Percentiles rank a stretch among this genome's conserved stretches.
Evolutionary conservation across 2,329 filamentous ascomycete species (phyloP).

Genomic region (Coniochaeta sp.): DNA sequence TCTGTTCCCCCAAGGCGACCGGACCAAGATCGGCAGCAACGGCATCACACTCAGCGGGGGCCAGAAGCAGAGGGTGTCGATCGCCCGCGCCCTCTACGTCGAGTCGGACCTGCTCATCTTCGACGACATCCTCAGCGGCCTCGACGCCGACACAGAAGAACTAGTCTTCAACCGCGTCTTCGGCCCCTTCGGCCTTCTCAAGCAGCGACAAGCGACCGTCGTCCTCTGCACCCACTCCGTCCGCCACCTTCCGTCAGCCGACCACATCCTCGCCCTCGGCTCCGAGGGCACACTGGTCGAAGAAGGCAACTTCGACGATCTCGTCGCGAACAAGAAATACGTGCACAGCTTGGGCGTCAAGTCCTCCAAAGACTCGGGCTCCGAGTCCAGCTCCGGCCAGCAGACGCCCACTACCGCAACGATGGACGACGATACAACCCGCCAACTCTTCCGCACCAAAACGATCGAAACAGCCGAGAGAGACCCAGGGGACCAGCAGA

Average conservation of each 20-base stretch:
- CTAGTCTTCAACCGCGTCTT: constrained; percentile 32
- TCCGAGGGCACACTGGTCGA: constrained; percentile 32
- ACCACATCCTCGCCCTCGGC: constrained; percentile 40
- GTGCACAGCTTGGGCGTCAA: constrained; percentile 29
- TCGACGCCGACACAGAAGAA: constrained; percentile 33
- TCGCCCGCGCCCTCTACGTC: constrained; percentile 17
- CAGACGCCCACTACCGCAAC: not conserved
- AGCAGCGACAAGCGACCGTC: constrained; percentile 14
- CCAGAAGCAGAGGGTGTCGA: constrained; percentile 22
- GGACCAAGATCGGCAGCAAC: constrained; percentile 25
- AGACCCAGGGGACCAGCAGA: not conserved
- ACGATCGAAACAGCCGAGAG: constrained; percentile 3
- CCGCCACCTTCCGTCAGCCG: constrained; percentile 29
- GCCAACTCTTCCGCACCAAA: constrained; percentile 1
- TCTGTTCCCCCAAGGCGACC: constrained; percentile 24
- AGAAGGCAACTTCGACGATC: constrained; percentile 31
- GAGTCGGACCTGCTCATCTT: constrained; percentile 23
- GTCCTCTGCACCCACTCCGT: constrained; percentile 33
- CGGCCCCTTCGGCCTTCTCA: constrained; percentile 23
- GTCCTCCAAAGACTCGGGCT: constrained; percentile 11
- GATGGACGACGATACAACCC: not conserved
- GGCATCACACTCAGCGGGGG: constrained; percentile 29
- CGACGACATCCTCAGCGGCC: constrained; percentile 31
- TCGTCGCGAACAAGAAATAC: constrained; percentile 29
- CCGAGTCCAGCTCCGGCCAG: constrained; percentile 7